A percentile compares a stretch with the other conserved stretches of the same genome.
Evolutionary conservation across 371 early-diverging fungal genomes (phyloP).

Genomic region (Quaeritorhiza haematococci): DNA sequence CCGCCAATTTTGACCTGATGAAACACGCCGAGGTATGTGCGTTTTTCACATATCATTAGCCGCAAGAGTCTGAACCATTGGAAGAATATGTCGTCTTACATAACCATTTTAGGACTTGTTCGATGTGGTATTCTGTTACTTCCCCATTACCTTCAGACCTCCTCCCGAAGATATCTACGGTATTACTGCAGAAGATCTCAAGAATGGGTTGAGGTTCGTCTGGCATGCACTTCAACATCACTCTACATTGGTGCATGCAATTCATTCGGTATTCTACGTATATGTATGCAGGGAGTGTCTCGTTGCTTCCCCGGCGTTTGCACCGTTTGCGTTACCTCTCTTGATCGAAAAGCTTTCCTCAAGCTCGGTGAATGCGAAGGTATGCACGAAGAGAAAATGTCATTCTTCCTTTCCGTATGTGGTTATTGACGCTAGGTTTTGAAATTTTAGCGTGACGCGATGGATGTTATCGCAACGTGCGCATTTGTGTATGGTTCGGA

Average conservation of each 20-base stretch:
- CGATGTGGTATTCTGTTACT: conserved; percentile 94
- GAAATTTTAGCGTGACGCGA: conserved; percentile 67
- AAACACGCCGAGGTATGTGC: conserved; percentile 62
- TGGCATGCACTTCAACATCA: conserved; percentile 1
- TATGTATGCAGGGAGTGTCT: conserved; percentile 14
- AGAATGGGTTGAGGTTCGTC: conserved; percentile 59
- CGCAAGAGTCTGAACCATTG: too few species aligned
- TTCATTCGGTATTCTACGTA: background rate
- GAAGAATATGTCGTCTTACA: background rate
- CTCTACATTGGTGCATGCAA: too few species aligned
- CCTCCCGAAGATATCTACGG: conserved; percentile 90
- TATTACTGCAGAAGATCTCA: conserved; percentile 87
- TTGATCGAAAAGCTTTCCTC: conserved; percentile 86
- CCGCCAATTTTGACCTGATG: conserved; percentile 63
- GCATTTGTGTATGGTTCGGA: conserved; percentile 70
- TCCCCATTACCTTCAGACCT: conserved; percentile 96
- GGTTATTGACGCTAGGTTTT: background rate
- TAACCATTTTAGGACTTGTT: conserved; percentile 66
- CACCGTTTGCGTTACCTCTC: conserved; percentile 71
- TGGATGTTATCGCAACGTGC: conserved; percentile 75
- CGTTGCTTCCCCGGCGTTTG: conserved; percentile 20
- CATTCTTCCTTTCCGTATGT: background rate
- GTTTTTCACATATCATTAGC: background rate
- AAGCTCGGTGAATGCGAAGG: conserved; percentile 81
- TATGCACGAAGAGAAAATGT: background rate